Conservation (phyloP, 495 filamentous ascomycete species). For the Pyronema domesticum region DNA sequence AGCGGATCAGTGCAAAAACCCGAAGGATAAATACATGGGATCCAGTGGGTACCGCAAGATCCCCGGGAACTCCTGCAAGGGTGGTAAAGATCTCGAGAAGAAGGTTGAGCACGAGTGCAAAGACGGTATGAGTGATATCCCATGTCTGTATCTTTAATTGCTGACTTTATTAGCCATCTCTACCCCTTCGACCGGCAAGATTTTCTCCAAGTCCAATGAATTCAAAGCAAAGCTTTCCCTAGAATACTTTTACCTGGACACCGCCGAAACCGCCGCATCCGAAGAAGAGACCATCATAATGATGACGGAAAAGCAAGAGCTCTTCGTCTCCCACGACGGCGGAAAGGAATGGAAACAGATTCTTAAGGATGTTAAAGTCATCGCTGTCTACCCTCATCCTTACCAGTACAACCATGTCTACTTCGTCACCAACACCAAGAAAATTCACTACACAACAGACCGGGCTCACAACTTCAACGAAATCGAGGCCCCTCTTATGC, state of each 20-base stretch:
- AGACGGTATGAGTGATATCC: constrained; percentile 20
- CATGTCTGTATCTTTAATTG: not conserved
- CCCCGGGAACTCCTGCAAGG: constrained; percentile 71
- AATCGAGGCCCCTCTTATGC: constrained; percentile 41
- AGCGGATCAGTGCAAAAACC: constrained; percentile 47
- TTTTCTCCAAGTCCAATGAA: constrained; percentile 34
- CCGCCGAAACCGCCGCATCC: constrained; percentile 40
- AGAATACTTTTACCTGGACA: constrained; percentile 70
- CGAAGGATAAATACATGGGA: constrained; percentile 53
- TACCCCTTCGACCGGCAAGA: constrained; percentile 37
- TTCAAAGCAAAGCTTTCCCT: constrained; percentile 41
- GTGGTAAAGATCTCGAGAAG: constrained; percentile 30
- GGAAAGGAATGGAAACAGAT: constrained; percentile 62
- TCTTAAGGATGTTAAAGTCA: constrained; percentile 43
- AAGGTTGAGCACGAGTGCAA: constrained; percentile 43
- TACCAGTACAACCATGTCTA: constrained; percentile 70
- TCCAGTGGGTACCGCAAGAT: constrained; percentile 83
- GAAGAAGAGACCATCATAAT: constrained; percentile 63
- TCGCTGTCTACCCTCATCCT: constrained; percentile 50
- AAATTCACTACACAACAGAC: constrained; percentile 61
- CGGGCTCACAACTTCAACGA: constrained; percentile 47
- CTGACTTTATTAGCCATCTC: constrained; percentile 13
- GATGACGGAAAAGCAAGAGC: constrained; percentile 43
- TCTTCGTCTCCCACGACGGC: constrained; percentile 62
- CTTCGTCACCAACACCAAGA: constrained; percentile 51